Evolutionary conservation across 2,329 filamentous ascomycete species (phyloP), one percentile per base, ranked within the genome.

Genomic region (Annulohypoxylon truncatum): DNA sequence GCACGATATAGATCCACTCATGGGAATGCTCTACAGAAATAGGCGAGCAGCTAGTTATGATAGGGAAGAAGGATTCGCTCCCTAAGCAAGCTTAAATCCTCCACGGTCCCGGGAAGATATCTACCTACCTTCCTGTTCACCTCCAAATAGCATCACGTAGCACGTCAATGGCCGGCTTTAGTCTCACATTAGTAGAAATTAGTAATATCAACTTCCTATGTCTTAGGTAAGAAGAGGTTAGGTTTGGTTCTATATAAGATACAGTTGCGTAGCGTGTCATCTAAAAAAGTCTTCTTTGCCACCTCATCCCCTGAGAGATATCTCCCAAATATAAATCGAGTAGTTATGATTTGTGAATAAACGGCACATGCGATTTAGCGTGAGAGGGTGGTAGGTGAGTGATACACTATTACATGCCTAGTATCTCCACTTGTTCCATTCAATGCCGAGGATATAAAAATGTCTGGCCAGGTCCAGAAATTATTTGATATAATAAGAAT

Each of bases 51-150:
- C 29, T 22, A 24, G 29, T 20, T 51, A 24, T 9, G 15, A 9
- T 33, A 22, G 47, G 12, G 24, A 4, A 13, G 31, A 29, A 40
- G 50, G 50, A 53, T 53, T 22, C n/a, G 26, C 26, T 10, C 18
- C 10, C 10, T 40, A 26, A 53, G 13, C 29, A n/a, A 53, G 50
- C 22, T 40, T 53, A 53, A 53, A 53, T 53, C 22, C 33, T 40
- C 12, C 20, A 15, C 24, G n/a, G 33, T 15, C 20, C 18, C 31
- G 8, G 15, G 20, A 10, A 10, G 31, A 52, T 38, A 33, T 35
- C 3, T 22, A 22, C n/a, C 24, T 47, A 15, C n/a, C n/a, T n/a
- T n/a, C n/a, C n/a, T 3, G 7, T 3, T n/a, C 12, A 13, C 24
- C 15, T 31, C n/a, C n/a, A 42, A 9, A 24, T 54, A 15, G 40